Evolutionary conservation across 805 yeast species (phyloP).

Genomic region (Monosporozyma solicola): DNA sequence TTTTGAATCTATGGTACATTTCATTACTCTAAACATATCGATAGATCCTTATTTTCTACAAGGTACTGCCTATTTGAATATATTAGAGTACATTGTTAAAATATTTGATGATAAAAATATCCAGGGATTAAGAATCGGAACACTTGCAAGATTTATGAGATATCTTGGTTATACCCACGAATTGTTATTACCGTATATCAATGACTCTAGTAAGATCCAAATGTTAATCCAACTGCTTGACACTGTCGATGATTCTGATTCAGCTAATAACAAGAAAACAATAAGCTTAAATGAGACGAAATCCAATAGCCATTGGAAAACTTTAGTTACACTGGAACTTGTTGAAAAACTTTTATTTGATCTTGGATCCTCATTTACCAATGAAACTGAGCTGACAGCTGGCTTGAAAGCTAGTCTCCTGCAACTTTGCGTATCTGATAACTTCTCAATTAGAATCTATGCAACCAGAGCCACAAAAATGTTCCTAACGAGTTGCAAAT

Average conservation of each 20-base stretch:
- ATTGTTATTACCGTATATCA: conserved; percentile 17
- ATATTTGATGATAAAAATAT: conserved; percentile 23
- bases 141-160: conserved; percentile 17
- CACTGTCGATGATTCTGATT: neutral
- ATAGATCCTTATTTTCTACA: conserved; percentile 22
- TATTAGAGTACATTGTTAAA: conserved; percentile 19
- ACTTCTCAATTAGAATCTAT: conserved; percentile 35
- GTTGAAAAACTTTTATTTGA: conserved; percentile 12
- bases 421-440: conserved; percentile 32
- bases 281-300: neutral
- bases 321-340: conserved; percentile 17
- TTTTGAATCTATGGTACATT: conserved; percentile 33
- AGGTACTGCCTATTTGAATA: conserved; percentile 19
- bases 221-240: conserved; percentile 20
- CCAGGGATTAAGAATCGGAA: conserved; percentile 11
- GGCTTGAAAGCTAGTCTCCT: conserved; percentile 31
- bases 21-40: conserved; percentile 21
- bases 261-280: neutral
- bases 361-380: conserved; percentile 25
- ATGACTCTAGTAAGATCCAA: conserved; percentile 30
- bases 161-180: conserved; percentile 19
- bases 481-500: conserved; percentile 29
- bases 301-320: conserved; percentile 15
- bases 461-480: conserved; percentile 32
- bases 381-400: conserved; percentile 20